Conservation (phyloP, 495 filamentous ascomycete genomes). For the Aspergillus baeticus region DNA sequence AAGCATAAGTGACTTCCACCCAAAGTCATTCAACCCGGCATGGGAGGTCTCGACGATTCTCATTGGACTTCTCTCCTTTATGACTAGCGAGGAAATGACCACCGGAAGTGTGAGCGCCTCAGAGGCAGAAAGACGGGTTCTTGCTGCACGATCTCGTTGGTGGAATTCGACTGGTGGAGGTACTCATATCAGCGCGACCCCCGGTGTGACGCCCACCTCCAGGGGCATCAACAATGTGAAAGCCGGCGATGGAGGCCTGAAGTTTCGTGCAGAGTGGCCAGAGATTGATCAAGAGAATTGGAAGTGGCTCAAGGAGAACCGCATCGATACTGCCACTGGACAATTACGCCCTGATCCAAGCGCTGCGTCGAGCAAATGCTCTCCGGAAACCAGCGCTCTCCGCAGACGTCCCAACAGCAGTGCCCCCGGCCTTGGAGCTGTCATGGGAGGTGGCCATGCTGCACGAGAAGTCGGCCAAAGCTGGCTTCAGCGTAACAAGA, state of each 20-base stretch:
- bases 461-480: slow-evolving; percentile 74
- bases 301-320: slow-evolving; percentile 84
- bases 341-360: slow-evolving; percentile 48
- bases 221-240: slow-evolving; percentile 67
- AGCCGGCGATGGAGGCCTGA: slow-evolving; percentile 87
- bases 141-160: slow-evolving; percentile 80
- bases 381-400: slow-evolving; percentile 65
- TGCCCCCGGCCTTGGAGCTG: slow-evolving; percentile 69
- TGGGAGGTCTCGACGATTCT: slow-evolving; percentile 98
- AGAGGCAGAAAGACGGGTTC: slow-evolving; percentile 73
- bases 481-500: slow-evolving; percentile 76
- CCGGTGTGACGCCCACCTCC: slow-evolving; percentile 43
- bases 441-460: slow-evolving; percentile 73
- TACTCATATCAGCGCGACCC: slow-evolving; percentile 54
- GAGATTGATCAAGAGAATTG: slow-evolving; percentile 90
- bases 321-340: slow-evolving; percentile 78
- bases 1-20: slow-evolving; percentile 95
- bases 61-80: slow-evolving; percentile 91
- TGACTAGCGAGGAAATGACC: slow-evolving; percentile 99
- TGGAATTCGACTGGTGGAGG: slow-evolving; percentile 97
- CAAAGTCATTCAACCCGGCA: slow-evolving; percentile 96
- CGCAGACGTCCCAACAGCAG: slow-evolving; percentile 66
- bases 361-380: slow-evolving; percentile 41
- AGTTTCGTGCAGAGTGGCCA: slow-evolving; percentile 86
- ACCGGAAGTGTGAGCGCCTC: slow-evolving; percentile 84